Percentiles rank a stretch among this genome's conserved stretches.
phyloP scores from a whole-genome alignment of 179 eudicot species.

The Nepenthes alata region DNA sequence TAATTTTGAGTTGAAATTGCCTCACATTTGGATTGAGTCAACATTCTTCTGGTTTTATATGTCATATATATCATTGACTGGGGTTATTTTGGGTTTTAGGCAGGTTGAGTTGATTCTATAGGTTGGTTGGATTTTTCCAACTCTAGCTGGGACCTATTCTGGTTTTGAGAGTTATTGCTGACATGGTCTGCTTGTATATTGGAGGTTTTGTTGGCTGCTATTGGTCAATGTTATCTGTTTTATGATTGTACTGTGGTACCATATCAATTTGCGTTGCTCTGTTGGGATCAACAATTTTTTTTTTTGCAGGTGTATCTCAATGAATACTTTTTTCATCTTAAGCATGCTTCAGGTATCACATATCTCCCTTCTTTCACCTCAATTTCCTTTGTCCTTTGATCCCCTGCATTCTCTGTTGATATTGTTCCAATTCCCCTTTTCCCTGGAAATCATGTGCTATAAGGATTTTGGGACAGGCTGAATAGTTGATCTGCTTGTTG shows the following conservation, averaged over 20 bases:
- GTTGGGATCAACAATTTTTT: not conserved
- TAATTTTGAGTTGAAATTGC: too few relatives aligned
- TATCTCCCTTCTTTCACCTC: not conserved
- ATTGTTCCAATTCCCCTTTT: not conserved
- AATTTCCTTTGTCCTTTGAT: not conserved
- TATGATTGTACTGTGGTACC: not conserved
- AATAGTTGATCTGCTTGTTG: not conserved
- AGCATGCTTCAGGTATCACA: conserved; percentile 77
- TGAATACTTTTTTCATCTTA: conserved; percentile 68
- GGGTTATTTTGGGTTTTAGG: not conserved
- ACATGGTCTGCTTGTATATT: too few relatives aligned
- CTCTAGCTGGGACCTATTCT: not conserved
- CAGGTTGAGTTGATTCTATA: not conserved
- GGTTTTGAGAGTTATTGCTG: too few relatives aligned
- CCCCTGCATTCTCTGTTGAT: not conserved
- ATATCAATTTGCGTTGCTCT: not conserved
- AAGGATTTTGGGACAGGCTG: not conserved
- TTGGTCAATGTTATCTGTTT: not conserved
- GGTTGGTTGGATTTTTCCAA: not conserved
- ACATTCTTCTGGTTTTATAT: not conserved
- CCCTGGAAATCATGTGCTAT: not conserved
- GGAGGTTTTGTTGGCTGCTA: too few relatives aligned
- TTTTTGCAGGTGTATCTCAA: conserved; percentile 74
- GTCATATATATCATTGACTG: not conserved
- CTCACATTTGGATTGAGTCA: not conserved